Percentiles rank a stretch among this genome's conserved stretches.
These are phyloP conservation scores for Fistulina hepatica DNA, from an alignment of 1,284 basidiomycete genomes.

Conservation along the genomic window DNA sequence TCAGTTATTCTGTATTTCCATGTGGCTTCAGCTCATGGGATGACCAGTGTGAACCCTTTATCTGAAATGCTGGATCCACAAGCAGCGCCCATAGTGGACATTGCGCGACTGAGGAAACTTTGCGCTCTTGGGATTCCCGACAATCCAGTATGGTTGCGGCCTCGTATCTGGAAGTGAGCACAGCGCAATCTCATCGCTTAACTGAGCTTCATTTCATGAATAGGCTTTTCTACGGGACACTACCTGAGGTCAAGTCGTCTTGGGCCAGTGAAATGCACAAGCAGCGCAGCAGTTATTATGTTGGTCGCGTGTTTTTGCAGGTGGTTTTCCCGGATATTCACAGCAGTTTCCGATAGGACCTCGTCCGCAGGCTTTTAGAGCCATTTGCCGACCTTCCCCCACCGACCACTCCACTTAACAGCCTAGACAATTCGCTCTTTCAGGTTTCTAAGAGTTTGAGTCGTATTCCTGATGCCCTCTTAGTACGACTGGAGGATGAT, in stretches of 20 bases:
- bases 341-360: constrained; percentile 36
- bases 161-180: constrained; percentile 62
- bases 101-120: constrained; percentile 39
- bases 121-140: constrained; percentile 61
- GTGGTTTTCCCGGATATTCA: constrained; percentile 4
- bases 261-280: constrained; percentile 49
- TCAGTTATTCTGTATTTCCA: constrained; percentile 17
- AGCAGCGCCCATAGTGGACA: constrained; percentile 42
- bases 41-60: constrained; percentile 36
- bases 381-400: constrained; percentile 40
- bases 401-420: constrained; percentile 31
- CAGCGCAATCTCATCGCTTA: neutral
- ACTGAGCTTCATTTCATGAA: constrained; percentile 1
- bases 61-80: constrained; percentile 49
- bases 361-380: constrained; percentile 49
- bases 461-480: constrained; percentile 42
- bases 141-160: constrained; percentile 59
- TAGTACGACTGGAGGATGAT: constrained; percentile 39
- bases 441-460: constrained; percentile 46
- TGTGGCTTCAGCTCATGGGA: constrained; percentile 7
- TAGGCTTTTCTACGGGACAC: constrained; percentile 52
- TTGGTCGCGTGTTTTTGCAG: constrained; percentile 23
- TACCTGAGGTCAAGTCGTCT: constrained; percentile 42
- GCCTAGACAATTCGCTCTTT: constrained; percentile 39
- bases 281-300: constrained; percentile 62